phyloP scores from a whole-genome alignment of 2,329 filamentous ascomycete genomes.

The Alternaria viburni region DNA sequence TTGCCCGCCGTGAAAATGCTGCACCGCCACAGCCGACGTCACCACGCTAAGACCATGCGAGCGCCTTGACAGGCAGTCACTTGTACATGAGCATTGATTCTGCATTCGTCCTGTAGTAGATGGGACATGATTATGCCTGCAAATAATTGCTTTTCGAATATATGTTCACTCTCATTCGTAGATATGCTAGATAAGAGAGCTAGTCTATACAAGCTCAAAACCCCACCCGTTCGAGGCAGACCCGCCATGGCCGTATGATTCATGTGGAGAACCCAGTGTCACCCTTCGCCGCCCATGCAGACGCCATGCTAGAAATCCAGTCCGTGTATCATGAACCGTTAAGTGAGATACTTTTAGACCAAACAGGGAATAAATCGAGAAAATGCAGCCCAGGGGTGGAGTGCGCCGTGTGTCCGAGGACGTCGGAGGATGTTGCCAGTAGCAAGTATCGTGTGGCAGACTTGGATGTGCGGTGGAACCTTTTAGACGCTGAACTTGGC shows the following conservation, averaged over 20 bases:
- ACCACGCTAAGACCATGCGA: constrained; percentile 16
- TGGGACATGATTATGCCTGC: background rate
- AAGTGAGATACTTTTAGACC: constrained; percentile 36
- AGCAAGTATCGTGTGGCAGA: constrained; percentile 3
- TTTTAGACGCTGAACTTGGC: constrained; percentile 84
- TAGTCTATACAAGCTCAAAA: constrained; percentile 36
- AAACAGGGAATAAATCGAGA: constrained; percentile 30
- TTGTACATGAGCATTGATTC: background rate
- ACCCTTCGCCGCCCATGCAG: constrained; percentile 46
- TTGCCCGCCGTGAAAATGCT: constrained; percentile 22
- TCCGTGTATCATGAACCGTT: constrained; percentile 35
- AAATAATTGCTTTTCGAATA: background rate
- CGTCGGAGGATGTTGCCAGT: constrained; percentile 6
- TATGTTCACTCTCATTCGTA: constrained; percentile 26
- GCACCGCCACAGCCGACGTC: constrained; percentile 28
- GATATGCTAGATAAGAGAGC: constrained; percentile 36
- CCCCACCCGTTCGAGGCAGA: constrained; percentile 31
- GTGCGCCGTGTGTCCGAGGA: constrained; percentile 14
- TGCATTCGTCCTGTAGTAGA: background rate
- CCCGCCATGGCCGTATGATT: constrained; percentile 33
- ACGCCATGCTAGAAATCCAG: constrained; percentile 47
- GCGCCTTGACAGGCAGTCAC: background rate
- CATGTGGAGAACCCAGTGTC: constrained; percentile 39
- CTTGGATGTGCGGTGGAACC: background rate
- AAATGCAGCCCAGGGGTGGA: constrained; percentile 18